These are phyloP conservation scores for Grammothele lineata DNA, from an alignment of 768 basidiomycete genomes.

Conservation along the genomic window DNA sequence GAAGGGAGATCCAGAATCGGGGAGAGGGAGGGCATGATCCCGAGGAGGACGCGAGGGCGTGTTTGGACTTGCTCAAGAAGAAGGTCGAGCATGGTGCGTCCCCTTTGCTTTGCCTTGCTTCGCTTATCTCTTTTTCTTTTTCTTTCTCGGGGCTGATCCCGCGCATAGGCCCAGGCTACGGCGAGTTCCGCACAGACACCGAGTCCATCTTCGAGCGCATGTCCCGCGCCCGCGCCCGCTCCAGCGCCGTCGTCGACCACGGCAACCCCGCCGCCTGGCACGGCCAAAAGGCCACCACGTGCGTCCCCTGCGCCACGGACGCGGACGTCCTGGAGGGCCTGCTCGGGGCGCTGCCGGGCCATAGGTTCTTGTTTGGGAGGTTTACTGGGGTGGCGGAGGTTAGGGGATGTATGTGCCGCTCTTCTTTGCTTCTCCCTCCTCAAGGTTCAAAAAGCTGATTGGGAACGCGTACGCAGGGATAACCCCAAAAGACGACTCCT, in stretches of 20 bases:
- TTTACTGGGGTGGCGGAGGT: conserved; percentile 78
- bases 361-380: conserved; percentile 83
- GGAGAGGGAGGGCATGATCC: conserved; percentile 91
- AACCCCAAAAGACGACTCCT: too few species aligned
- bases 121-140: too few species aligned
- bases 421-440: not conserved
- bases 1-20: conserved; percentile 79
- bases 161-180: conserved; percentile 60
- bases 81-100: conserved; percentile 69
- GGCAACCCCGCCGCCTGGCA: conserved; percentile 84
- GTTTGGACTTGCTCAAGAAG: conserved; percentile 75
- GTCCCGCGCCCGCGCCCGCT: conserved; percentile 44
- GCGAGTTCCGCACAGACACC: conserved; percentile 78
- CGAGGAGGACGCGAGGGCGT: conserved; percentile 90
- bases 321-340: conserved; percentile 74
- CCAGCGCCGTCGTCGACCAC: conserved; percentile 74
- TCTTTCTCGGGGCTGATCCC: not conserved
- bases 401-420: conserved; percentile 64
- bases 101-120: not conserved
- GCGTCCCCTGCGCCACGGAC: conserved; percentile 71
- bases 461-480: conserved; percentile 43
- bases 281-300: conserved; percentile 75
- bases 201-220: conserved; percentile 90
- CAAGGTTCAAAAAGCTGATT: not conserved
- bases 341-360: conserved; percentile 50